Evolutionary conservation across 116 monocot species (phyloP).

Genomic region (Cymodocea nodosa): DNA sequence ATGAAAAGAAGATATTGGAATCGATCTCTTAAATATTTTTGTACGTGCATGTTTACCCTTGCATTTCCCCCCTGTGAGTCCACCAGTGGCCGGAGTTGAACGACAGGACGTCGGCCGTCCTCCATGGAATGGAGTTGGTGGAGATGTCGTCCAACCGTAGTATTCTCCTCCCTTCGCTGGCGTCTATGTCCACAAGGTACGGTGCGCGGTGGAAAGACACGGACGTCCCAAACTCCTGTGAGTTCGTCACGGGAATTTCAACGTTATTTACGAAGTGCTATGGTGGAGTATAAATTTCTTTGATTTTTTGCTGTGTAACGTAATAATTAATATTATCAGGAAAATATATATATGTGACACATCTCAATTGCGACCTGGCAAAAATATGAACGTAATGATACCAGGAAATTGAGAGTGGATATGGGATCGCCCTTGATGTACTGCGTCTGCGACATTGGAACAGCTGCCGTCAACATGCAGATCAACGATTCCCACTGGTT

Average conservation of each 20-base stretch:
- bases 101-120: slow-evolving; percentile 46
- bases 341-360: too few relatives aligned
- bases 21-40: too few relatives aligned
- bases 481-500: slow-evolving; percentile 92
- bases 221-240: slow-evolving; percentile 56
- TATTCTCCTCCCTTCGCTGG: slow-evolving; percentile 39
- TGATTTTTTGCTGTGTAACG: too few relatives aligned
- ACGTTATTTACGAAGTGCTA: too few relatives aligned
- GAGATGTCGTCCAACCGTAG: slow-evolving; percentile 60
- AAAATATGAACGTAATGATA: slow-evolving; percentile 8
- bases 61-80: slow-evolving; percentile 67
- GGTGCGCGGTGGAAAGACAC: slow-evolving; percentile 67
- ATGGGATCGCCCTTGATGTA: slow-evolving; percentile 49
- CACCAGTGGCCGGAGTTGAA: slow-evolving; percentile 99
- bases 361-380: too few relatives aligned
- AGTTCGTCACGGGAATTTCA: too few relatives aligned
- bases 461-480: slow-evolving; percentile 56
- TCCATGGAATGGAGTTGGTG: slow-evolving; percentile 35
- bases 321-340: too few relatives aligned
- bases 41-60: slow-evolving; percentile 30
- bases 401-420: slow-evolving; percentile 67
- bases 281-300: too few relatives aligned
- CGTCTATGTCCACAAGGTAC: slow-evolving; percentile 78
- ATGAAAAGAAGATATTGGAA: too few relatives aligned
- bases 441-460: slow-evolving; percentile 28